Conservation (phyloP, 2,329 filamentous ascomycete species). For the Xylariaceae sp. region DNA sequence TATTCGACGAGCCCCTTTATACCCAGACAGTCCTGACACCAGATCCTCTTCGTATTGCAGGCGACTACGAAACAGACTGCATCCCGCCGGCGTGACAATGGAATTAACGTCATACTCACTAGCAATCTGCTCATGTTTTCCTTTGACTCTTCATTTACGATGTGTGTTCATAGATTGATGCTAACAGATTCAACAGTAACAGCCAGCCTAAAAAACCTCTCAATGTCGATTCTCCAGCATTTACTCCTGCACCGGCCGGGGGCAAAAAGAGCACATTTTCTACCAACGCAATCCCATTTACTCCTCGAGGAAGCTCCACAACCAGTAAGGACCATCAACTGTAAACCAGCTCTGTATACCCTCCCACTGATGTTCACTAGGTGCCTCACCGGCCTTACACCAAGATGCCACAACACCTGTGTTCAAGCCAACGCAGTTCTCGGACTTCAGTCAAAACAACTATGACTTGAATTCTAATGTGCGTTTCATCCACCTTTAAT, state of each 20-base stretch:
- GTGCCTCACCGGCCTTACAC: conserved; percentile 36
- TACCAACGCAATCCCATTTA: conserved; percentile 83
- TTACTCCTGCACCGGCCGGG: conserved; percentile 63
- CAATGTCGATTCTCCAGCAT: conserved; percentile 94
- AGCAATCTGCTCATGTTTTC: no score
- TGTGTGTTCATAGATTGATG: conserved; percentile 1
- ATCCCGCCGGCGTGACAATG: background rate
- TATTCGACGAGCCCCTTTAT: no score
- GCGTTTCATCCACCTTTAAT: conserved; percentile 22
- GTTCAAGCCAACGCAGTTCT: conserved; percentile 53
- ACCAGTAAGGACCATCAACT: conserved; percentile 18
- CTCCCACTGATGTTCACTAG: conserved; percentile 21
- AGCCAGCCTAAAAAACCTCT: conserved; percentile 65
- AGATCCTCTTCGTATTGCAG: background rate
- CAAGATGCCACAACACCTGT: conserved; percentile 40
- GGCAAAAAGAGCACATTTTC: conserved; percentile 74
- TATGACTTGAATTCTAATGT: conserved; percentile 50
- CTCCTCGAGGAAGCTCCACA: conserved; percentile 54
- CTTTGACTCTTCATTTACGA: background rate
- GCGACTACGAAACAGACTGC: background rate
- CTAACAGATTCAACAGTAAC: conserved; percentile 26
- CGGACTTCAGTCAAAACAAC: conserved; percentile 53
- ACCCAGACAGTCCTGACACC: background rate
- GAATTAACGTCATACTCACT: background rate
- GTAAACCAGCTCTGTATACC: background rate